Evolutionary conservation across 2,329 filamentous ascomycete species (phyloP).

Genomic region (Bertia moriformis): DNA sequence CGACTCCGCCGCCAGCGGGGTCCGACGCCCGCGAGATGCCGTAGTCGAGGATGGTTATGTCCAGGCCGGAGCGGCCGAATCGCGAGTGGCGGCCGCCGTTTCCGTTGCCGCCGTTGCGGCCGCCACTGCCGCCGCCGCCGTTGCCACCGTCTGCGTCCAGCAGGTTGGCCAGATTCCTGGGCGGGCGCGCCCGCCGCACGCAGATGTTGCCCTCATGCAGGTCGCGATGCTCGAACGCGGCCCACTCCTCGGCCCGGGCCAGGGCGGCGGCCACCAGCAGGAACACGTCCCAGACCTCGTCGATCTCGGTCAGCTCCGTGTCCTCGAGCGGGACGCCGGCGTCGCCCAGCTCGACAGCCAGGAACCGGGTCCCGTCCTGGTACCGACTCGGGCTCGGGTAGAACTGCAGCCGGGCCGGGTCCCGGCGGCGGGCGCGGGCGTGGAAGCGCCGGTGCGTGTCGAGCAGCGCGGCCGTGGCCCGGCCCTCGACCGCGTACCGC

Average conservation of each 20-base stretch:
- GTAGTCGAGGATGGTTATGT: conserved; percentile 52
- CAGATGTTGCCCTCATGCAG: conserved; percentile 53
- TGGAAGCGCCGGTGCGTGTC: conserved; percentile 47
- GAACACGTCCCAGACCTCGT: conserved; percentile 49
- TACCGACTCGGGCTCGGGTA: conserved; percentile 49
- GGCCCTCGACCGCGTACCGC: conserved; percentile 42
- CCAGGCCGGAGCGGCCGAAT: conserved; percentile 46
- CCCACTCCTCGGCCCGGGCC: conserved; percentile 39
- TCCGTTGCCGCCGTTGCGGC: conserved; percentile 6
- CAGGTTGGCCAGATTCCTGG: neutral
- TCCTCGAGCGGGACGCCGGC: conserved; percentile 46
- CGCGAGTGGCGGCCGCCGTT: conserved; percentile 11
- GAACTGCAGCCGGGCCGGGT: conserved; percentile 40
- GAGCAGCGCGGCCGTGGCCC: conserved; percentile 33
- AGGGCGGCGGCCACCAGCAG: conserved; percentile 44
- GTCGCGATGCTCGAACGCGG: conserved; percentile 51
- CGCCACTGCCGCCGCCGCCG: neutral
- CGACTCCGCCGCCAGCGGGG: conserved; percentile 12
- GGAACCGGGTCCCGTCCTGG: conserved; percentile 38
- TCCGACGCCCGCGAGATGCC: conserved; percentile 44
- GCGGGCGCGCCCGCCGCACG: conserved; percentile 22
- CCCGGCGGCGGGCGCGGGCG: conserved; percentile 33
- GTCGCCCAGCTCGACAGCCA: conserved; percentile 49
- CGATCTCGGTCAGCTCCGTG: conserved; percentile 28
- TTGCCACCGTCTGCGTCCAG: neutral